Evolutionary conservation across 2,329 filamentous ascomycete genomes (phyloP).

Genomic region (Epichloe glyceriae): DNA sequence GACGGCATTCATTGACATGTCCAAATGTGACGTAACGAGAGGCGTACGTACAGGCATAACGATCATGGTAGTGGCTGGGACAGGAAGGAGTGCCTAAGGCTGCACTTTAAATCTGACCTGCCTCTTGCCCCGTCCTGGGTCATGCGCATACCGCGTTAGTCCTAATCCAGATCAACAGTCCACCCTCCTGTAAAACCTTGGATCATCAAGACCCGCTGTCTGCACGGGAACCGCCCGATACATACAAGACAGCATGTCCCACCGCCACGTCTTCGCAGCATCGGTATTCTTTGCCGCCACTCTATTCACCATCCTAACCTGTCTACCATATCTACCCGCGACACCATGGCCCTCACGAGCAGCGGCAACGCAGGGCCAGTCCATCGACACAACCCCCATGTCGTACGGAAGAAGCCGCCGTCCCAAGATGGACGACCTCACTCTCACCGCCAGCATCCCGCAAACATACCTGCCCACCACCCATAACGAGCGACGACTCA

Average conservation of each 20-base stretch:
- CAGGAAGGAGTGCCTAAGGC: too few relatives aligned
- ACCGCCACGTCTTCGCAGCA: neutral
- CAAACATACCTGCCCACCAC: slow-evolving; percentile 18
- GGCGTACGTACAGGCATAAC: too few relatives aligned
- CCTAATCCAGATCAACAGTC: too few relatives aligned
- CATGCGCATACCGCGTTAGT: too few relatives aligned
- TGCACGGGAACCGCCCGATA: neutral
- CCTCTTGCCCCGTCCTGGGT: too few relatives aligned
- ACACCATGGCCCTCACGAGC: neutral
- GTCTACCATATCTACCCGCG: neutral
- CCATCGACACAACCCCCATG: neutral
- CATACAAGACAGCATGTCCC: neutral
- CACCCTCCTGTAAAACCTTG: too few relatives aligned
- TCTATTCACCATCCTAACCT: neutral
- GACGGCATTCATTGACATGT: too few relatives aligned
- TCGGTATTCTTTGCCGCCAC: neutral
- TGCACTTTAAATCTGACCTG: too few relatives aligned
- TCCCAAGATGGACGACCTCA: slow-evolving; percentile 13
- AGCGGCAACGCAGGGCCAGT: neutral
- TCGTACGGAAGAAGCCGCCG: neutral
- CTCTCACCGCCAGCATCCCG: slow-evolving; percentile 19
- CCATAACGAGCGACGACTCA: slow-evolving; percentile 42
- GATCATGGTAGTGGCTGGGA: too few relatives aligned
- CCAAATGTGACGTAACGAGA: too few relatives aligned
- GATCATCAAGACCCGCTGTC: too few relatives aligned